Base-by-base conservation (phyloP, 2,329 filamentous ascomycete genomes). In the Colletotrichum magnum region DNA sequence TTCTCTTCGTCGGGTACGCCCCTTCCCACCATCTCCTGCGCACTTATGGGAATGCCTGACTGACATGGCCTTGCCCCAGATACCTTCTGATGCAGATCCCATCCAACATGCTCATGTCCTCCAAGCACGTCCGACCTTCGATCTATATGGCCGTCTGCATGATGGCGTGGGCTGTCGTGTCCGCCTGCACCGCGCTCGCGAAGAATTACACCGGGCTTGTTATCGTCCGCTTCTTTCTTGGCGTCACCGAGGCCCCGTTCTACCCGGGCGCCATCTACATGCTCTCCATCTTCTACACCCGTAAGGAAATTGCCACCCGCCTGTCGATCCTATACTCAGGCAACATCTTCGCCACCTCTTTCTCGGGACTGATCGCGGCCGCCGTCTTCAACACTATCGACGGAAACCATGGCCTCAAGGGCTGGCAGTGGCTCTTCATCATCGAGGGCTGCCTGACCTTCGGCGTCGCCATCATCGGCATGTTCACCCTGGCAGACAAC, bases 281-380 rank as follows among this genome's bases (percentile, higher is more conserved):
- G 59, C 78, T 89, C 4, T 84, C 83, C 2, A 83, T 86, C 45
- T 89, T 86, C 77, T 89, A 89, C 75, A 88, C 85, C 2, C 79
- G 85, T 39, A 84, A 86, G 72, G 82, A 84, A 72, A 73, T 85
- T 28, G 77, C 80, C n/a, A 75, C 79, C 2, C 77, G 83, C 50
- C 81, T 84, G 9, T 80, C 82, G 2, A 81, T 85, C 64, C 76
- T 86, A 1, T 86, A 86, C 68, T 79, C 83, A 0, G 81, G 81
- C 2, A 79, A 78, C 16, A 75, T 80, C 16, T 71, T 79, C 32
- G 76, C 78, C 4, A 78, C 76, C 0, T 79, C 80, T 1, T 84
- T 85, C 47, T 80, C 80, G 0, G 83, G 83, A 4, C 76, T 85
- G 18, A 82, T 86, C 41, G 83, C 81, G 0, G 79, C 82, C 0